Evolutionary conservation across 1,139 yeast species (phyloP), one percentile per base, ranked within the genome.

Genomic region (Geotrichum histeridarum): DNA sequence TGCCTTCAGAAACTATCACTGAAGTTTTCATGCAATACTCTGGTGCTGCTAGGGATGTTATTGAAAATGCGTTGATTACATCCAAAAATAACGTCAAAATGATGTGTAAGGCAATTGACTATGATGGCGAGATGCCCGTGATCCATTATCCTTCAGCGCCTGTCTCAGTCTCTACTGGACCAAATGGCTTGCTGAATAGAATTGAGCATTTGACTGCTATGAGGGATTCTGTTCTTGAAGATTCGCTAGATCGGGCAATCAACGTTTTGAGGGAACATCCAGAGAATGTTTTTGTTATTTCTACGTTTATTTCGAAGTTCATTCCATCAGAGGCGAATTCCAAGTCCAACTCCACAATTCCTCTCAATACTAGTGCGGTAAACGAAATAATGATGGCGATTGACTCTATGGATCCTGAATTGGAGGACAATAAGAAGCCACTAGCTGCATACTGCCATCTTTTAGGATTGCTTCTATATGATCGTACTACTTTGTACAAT

Each of bases 201-300:
- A 60, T 72, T 12, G 72, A 69, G 35, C 81, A 79, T 54, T 67
- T 81, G 51, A 72, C 71, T 57, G 63, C 67, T 53, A 54, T 77
- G 70, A 61, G 79, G 62, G 58, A 69, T 59, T 57, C 71, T 59
- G 60, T 68, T 54, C 56, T 67, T 42, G 65, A 67, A 3, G 64
- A 68, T 5, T 68, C 81, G 43, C 67, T 77, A 45, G 77, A 76
- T 33, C 71, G 76, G 39, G 76, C 84, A 71, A 70, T 84, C 35
- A 67, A 72, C 31, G 66, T 84, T 9, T 73, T 80, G 5, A 78
- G 78, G 50, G 56, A 68, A 2, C 81, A 75, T 61, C 84, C 88
- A 1, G 77, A 77, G 48, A 67, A 78, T 8, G 77, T 78, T 4
- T 70, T 70, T 35, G 70, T 77, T 1, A 73, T 84, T 42, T 75